phyloP scores from a whole-genome alignment of 495 filamentous ascomycete genomes.

The Penicillium coprophilum region DNA sequence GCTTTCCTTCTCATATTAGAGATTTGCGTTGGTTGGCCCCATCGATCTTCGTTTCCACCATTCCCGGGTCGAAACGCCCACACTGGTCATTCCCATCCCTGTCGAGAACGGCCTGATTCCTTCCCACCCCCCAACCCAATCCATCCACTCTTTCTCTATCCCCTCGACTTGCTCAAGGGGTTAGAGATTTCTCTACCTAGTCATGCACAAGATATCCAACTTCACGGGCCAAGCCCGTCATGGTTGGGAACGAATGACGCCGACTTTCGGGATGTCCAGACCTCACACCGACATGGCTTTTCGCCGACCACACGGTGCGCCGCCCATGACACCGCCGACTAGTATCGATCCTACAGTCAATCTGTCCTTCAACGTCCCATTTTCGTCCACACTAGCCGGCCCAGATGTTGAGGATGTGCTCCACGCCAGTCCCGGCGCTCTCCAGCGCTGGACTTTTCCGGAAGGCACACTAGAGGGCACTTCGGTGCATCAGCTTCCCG shows the following conservation, averaged over 20 bases:
- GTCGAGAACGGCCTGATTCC: conserved; percentile 35
- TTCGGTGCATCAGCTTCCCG: conserved; percentile 80
- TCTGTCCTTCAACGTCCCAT: conserved; percentile 91
- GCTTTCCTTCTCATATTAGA: conserved; percentile 4
- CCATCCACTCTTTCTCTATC: conserved; percentile 39
- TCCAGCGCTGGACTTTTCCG: conserved; percentile 88
- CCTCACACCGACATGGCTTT: conserved; percentile 74
- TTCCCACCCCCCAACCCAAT: conserved; percentile 18
- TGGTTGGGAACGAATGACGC: conserved; percentile 89
- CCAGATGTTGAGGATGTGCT: conserved; percentile 90
- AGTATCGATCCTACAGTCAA: conserved; percentile 68
- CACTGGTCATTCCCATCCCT: conserved; percentile 47
- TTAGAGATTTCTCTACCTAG: conserved; percentile 37
- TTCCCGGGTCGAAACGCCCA: conserved; percentile 37
- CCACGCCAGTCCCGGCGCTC: conserved; percentile 78
- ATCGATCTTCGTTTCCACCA: conserved; percentile 39
- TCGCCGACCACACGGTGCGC: conserved; percentile 67
- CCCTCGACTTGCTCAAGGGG: conserved; percentile 45
- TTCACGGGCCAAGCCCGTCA: conserved; percentile 79
- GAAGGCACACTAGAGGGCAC: conserved; percentile 79
- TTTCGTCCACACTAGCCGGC: conserved; percentile 84
- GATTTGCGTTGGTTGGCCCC: conserved; percentile 12
- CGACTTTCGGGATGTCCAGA: conserved; percentile 76
- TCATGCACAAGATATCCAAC: conserved; percentile 92
- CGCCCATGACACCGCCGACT: conserved; percentile 63